Evolutionary conservation across 306 rosid genomes (phyloP).

Genomic region (Pachyrhizus erosus): DNA sequence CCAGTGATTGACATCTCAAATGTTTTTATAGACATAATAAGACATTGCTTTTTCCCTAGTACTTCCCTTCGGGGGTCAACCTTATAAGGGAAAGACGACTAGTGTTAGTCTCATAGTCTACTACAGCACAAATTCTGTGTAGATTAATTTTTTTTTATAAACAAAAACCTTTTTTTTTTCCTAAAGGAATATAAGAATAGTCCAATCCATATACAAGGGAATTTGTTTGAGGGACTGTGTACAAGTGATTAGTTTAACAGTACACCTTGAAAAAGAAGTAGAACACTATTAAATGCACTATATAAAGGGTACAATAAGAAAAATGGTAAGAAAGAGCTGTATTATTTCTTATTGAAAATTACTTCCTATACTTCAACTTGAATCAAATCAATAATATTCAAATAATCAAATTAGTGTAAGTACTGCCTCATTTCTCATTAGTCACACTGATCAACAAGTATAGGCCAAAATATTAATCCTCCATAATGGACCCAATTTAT

Average conservation of each 20-base stretch:
- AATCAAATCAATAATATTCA: no score
- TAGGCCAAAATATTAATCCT: not conserved
- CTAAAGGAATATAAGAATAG: no score
- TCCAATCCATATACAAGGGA: not conserved
- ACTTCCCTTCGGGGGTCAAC: slow-evolving; percentile 30
- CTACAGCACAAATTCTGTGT: not conserved
- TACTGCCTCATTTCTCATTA: no score
- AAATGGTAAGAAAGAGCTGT: not conserved
- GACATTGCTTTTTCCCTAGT: not conserved
- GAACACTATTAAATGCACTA: not conserved
- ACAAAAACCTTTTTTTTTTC: not conserved
- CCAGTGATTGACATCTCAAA: slow-evolving; percentile 44
- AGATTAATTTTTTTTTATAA: not conserved
- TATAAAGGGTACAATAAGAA: not conserved
- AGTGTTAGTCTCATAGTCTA: slow-evolving; percentile 19
- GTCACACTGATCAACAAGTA: not conserved
- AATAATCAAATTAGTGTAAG: no score
- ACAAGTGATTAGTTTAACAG: not conserved
- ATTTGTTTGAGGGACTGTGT: no score
- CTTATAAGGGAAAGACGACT: slow-evolving; percentile 29
- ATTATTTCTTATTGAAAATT: not conserved
- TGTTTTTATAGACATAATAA: not conserved
- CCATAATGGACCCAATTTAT: not conserved
- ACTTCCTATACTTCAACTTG: not conserved
- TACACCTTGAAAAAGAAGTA: not conserved